Conservation (phyloP, 1,284 basidiomycete genomes). For the Ceratobasidium sp. region DNA sequence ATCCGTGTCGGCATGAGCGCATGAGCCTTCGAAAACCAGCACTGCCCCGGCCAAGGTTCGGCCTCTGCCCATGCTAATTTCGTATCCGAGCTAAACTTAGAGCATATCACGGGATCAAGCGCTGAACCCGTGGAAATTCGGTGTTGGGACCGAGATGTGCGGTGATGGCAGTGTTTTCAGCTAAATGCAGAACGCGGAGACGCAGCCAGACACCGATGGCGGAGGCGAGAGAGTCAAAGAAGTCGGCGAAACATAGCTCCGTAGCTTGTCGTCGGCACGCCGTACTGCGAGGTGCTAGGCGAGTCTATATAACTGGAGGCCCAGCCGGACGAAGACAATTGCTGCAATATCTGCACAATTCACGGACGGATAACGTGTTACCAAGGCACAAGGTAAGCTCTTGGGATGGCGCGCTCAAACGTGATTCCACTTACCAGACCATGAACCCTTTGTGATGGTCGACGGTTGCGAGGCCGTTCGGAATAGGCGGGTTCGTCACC, state of each 20-base stretch:
- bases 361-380: too few species aligned
- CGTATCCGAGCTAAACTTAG: not conserved
- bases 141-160: not conserved
- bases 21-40: not conserved
- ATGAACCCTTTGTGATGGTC: too few species aligned
- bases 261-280: not conserved
- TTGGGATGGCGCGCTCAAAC: too few species aligned
- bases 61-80: not conserved
- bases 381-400: too few species aligned
- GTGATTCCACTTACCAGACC: too few species aligned
- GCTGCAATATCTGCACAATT: too few species aligned
- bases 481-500: too few species aligned
- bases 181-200: not conserved
- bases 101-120: not conserved
- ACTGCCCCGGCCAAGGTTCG: not conserved
- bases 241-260: not conserved
- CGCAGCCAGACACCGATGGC: not conserved
- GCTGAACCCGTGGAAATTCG: constrained; percentile 16
- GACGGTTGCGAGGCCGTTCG: too few species aligned
- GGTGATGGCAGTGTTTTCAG: not conserved
- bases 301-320: not conserved
- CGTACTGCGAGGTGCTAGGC: not conserved
- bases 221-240: not conserved
- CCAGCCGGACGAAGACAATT: too few species aligned
- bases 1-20: not conserved